Base-by-base conservation (phyloP, 2,329 filamentous ascomycete genomes). In the Claviceps purpurea region DNA sequence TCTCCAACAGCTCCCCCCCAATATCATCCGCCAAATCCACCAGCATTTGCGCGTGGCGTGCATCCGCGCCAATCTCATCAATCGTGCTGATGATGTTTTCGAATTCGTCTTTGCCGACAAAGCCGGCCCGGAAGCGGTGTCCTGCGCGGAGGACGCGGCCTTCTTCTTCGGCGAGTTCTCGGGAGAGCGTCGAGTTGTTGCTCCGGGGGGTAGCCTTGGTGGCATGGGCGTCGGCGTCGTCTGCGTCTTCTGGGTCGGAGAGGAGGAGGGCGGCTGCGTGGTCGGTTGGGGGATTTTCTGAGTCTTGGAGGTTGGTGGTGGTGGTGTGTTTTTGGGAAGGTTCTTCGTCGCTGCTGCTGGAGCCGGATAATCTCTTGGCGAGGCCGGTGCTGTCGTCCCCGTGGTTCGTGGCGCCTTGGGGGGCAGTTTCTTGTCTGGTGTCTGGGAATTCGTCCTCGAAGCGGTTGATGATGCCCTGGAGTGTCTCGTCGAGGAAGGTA, bases 391-490 rank as follows among this genome's bases (percentile, higher is more conserved):
- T 34, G 22, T 47, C n/a, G 20, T 41, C 3, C n/a, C 1, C 42
- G 7, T 50, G 8, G 8, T 30, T 10, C 2, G 7, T 16, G 13
- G 10, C 18, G 10, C 41, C 18, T 50, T 13, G 20, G 11, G 52
- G 20, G 7, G 39, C 48, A 10, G 58, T 46, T 60, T 61, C 73
- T 39, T 30, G 30, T 11, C 88, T 82, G 0, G 87, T 94, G 63
- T 97, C 91, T 0, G 93, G 93, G 61, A 89, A 97, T 67, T 97
- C 91, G 64, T 95, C 87, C 66, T 97, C 93, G 64, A 97, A 98
- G 30, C 93, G 85, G 64, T 88, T 84, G 62, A 97, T 97, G 70
- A 97, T 96, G 58, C 85, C 84, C 61, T 89, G 78, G 10, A 98
- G 75, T 0, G 93, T 97, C 55, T 85, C 76, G 61, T 96, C 89